phyloP scores from a whole-genome alignment of 1,284 basidiomycete species.

The Apiotrichum laibachii region DNA sequence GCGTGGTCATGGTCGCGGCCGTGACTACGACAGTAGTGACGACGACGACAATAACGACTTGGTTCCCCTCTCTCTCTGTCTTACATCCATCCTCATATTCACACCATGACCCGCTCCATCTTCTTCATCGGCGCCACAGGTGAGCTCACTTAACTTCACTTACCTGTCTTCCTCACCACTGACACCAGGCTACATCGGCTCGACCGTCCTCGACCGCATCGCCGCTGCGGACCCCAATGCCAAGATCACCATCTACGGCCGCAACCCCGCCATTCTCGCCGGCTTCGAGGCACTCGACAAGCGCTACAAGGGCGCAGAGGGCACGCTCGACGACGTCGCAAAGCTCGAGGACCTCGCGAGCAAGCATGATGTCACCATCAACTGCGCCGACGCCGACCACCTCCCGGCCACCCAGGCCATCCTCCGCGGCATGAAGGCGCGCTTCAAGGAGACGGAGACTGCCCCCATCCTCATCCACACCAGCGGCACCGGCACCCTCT shows the following conservation, averaged over 20 bases:
- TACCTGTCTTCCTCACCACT: background rate
- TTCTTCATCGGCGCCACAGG: slow-evolving; percentile 18
- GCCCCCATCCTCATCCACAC: slow-evolving; percentile 49
- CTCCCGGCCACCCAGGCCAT: slow-evolving; percentile 39
- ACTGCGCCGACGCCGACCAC: slow-evolving; percentile 48
- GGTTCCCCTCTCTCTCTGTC: background rate
- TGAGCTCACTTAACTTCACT: background rate
- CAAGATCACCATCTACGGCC: slow-evolving; percentile 10
- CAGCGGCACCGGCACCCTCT: slow-evolving; percentile 47
- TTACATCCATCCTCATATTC: background rate
- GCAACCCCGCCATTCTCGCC: slow-evolving; percentile 2
- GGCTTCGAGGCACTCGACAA: slow-evolving; percentile 9
- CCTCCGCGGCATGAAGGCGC: slow-evolving; percentile 42
- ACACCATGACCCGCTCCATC: slow-evolving; percentile 12
- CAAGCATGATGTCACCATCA: slow-evolving; percentile 45
- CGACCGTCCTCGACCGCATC: slow-evolving; percentile 3
- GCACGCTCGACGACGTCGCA: slow-evolving; percentile 35
- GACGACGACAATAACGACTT: background rate
- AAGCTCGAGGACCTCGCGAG: slow-evolving; percentile 35
- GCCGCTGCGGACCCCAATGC: background rate
- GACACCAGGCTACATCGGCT: slow-evolving; percentile 18
- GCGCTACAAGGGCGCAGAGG: slow-evolving; percentile 15
- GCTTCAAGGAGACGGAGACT: slow-evolving; percentile 39
- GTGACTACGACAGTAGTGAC: no score
- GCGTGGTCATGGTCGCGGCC: no score